These are phyloP conservation scores for Pezicula carpinea DNA, from an alignment of 2,329 filamentous ascomycete genomes.

Conservation along the genomic window DNA sequence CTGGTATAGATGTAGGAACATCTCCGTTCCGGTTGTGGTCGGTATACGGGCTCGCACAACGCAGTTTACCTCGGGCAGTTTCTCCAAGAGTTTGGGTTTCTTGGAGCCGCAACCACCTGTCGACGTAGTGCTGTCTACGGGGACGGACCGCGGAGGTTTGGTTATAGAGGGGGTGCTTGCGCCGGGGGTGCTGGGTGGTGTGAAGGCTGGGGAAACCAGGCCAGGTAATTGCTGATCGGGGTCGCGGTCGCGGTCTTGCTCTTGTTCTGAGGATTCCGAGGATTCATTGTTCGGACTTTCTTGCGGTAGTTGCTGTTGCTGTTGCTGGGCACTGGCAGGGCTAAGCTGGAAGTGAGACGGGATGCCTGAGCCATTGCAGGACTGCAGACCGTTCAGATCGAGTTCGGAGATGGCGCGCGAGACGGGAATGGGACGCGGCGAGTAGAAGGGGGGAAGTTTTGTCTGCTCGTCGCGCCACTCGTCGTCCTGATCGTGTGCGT, in stretches of 20 bases:
- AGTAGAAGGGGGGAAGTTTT: slow-evolving; percentile 29
- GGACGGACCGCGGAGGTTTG: slow-evolving; percentile 32
- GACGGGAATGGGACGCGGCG: slow-evolving; percentile 29
- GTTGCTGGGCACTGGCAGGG: neutral
- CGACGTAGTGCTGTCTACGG: slow-evolving; percentile 52
- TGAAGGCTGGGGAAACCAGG: slow-evolving; percentile 83
- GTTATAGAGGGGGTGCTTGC: slow-evolving; percentile 44
- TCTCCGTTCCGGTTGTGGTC: slow-evolving; percentile 85
- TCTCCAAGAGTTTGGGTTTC: slow-evolving; percentile 67
- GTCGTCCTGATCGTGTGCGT: neutral
- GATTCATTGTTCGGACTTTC: too few relatives aligned
- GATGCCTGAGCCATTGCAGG: slow-evolving; percentile 1
- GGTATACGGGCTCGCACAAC: slow-evolving; percentile 93
- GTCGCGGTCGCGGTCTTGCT: slow-evolving; percentile 5
- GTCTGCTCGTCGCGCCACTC: slow-evolving; percentile 3
- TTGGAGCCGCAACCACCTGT: slow-evolving; percentile 56
- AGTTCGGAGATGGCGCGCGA: slow-evolving; percentile 29
- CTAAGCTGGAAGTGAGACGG: slow-evolving; percentile 7
- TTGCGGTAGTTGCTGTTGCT: too few relatives aligned
- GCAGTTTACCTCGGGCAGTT: slow-evolving; percentile 82
- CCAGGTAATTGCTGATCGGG: slow-evolving; percentile 21
- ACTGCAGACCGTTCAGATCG: slow-evolving; percentile 21
- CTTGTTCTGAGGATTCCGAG: too few relatives aligned
- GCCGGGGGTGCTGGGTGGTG: slow-evolving; percentile 63
- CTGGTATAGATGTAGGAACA: slow-evolving; percentile 93